Percentiles rank a stretch among this genome's conserved stretches.
Conservation (phyloP, 148 eudicot genomes). For the Camellia sinensis region DNA sequence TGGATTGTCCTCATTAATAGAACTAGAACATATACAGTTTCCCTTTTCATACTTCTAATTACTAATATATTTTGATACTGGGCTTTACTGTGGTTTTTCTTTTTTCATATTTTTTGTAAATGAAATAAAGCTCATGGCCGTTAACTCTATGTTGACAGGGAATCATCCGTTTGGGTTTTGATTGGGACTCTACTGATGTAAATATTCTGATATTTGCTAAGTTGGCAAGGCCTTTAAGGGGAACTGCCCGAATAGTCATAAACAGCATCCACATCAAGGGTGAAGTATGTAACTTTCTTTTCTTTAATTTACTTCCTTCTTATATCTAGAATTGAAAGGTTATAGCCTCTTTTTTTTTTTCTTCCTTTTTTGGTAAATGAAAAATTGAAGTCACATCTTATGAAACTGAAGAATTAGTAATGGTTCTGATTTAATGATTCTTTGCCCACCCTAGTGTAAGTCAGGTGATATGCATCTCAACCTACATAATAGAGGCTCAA, state of each 20-base stretch:
- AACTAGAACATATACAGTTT: neutral
- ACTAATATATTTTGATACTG: neutral
- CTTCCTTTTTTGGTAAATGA: neutral
- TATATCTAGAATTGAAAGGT: neutral
- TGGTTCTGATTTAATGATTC: neutral
- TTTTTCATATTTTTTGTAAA: neutral
- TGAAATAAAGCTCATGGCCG: slow-evolving; percentile 9
- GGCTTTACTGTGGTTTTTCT: neutral
- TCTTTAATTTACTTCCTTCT: neutral
- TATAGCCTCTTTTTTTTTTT: neutral
- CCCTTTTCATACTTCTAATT: no score
- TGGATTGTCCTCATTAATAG: neutral
- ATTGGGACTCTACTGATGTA: slow-evolving; percentile 86
- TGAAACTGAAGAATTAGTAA: neutral
- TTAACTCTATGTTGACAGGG: slow-evolving; percentile 46
- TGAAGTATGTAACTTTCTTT: slow-evolving; percentile 59
- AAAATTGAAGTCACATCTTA: neutral
- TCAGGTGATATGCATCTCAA: neutral
- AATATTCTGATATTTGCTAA: slow-evolving; percentile 84
- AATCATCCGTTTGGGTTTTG: slow-evolving; percentile 68
- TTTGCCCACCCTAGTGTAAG: neutral
- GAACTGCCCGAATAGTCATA: slow-evolving; percentile 87
- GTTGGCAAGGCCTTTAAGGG: slow-evolving; percentile 82
- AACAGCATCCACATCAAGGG: slow-evolving; percentile 90
- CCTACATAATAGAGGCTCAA: neutral